Evolutionary conservation across 495 filamentous ascomycete species (phyloP), one percentile per base, ranked within the genome.

Genomic region (Paragyromitra xinjiangensis): DNA sequence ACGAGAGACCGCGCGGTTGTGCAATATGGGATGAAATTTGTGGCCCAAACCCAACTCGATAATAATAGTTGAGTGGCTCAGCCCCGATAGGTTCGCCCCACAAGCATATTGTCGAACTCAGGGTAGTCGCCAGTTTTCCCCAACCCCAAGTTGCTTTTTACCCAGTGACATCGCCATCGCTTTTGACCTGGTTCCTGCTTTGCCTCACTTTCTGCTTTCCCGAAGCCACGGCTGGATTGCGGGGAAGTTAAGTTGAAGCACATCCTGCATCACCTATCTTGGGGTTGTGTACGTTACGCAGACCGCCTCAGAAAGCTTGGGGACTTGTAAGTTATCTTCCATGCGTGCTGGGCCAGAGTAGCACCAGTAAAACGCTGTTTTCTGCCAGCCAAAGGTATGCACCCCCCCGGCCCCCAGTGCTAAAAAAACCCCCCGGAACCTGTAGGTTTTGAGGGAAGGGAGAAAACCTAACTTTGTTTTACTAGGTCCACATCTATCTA

Each of bases 381-480:
- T 66, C 22, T 55, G 48, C 12, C 11, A 45, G 37, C 29, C 22
- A 37, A 37, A 65, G 61, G 34, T 56, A 40, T 19, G 4, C 34
- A 40, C 34, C 48, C 61, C 12, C 12, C 34, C 12, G 37, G 11
- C 19, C 34, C 19, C 29, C 29, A 34, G 29, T 34, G 4, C 29
- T 3, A 34, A 34, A 34, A 34, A 2, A 34, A 34, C 1, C 29
- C 29, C 29, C 29, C 0, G 29, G 29, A 34, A 34, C 29, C 29
- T 62, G 26, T 11, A 19, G 24, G n/a, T 5, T 48, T 24, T 14
- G 45, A 48, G 12, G 34, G 55, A 59, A 65, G 45, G 11, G 14
- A 61, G 7, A 62, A 64, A 72, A 64, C 50, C 67, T 76, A 39
- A 76, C 59, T 64, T 75, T 45, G 8, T 58, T 71, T 26, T 24